These are phyloP conservation scores for Penicillium silybi DNA, from an alignment of 495 filamentous ascomycete species.

Conservation along the genomic window DNA sequence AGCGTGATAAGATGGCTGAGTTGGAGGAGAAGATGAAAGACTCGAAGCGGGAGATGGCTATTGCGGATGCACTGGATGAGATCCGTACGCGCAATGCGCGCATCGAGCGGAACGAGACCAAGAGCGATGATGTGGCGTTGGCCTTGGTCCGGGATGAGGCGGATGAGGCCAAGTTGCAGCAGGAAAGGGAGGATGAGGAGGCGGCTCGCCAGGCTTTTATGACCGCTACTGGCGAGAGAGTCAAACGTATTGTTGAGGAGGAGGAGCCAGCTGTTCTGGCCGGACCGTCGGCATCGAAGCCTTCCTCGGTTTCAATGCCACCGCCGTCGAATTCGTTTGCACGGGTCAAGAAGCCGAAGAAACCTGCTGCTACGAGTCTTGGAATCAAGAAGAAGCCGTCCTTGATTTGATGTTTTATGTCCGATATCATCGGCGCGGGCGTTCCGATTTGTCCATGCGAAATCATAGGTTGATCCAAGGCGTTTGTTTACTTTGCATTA, in stretches of 20 bases:
- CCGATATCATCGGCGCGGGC: constrained; percentile 12
- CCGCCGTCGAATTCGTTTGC: constrained; percentile 70
- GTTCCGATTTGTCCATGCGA: constrained; percentile 1
- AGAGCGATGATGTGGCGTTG: constrained; percentile 44
- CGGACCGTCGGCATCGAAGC: constrained; percentile 21
- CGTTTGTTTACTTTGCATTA: background rate
- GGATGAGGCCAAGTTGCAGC: constrained; percentile 57
- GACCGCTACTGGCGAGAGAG: constrained; percentile 54
- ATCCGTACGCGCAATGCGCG: constrained; percentile 88
- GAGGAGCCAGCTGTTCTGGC: constrained; percentile 29
- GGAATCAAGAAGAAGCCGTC: constrained; percentile 90
- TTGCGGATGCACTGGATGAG: constrained; percentile 94
- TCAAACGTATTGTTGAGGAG: constrained; percentile 47
- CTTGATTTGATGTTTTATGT: constrained; percentile 31
- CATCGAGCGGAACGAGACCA: constrained; percentile 66
- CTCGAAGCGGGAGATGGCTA: constrained; percentile 94
- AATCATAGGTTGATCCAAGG: background rate
- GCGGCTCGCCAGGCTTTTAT: constrained; percentile 75
- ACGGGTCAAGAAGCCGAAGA: constrained; percentile 77
- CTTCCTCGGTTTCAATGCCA: constrained; percentile 24
- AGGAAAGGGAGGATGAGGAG: constrained; percentile 85
- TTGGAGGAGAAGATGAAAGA: constrained; percentile 81
- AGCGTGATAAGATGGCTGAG: constrained; percentile 72
- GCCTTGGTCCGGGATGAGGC: constrained; percentile 35
- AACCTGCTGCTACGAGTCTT: constrained; percentile 62